phyloP scores from a whole-genome alignment of 2,329 filamentous ascomycete species.

The Plectosphaerella cucumerina region DNA sequence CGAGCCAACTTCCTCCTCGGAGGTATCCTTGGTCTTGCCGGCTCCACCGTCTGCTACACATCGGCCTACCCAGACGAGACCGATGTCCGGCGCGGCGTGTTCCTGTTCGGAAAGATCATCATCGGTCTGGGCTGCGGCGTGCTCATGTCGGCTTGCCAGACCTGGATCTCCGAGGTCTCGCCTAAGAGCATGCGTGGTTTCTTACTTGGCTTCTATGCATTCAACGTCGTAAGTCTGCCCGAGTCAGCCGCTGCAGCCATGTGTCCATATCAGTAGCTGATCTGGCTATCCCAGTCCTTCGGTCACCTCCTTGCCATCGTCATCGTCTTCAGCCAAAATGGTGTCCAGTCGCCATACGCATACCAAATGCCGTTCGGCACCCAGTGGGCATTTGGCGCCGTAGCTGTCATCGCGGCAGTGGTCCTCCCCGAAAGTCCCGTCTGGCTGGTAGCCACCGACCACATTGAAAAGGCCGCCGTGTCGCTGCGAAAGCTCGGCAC shows the following conservation, averaged over 20 bases:
- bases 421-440: conserved; percentile 2
- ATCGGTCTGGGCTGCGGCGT: conserved; percentile 4
- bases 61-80: conserved; percentile 1
- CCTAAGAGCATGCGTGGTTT: conserved; percentile 4
- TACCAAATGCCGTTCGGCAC: conserved; percentile 4
- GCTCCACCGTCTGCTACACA: conserved; percentile 1
- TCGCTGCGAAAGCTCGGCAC: background rate
- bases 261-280: too few relatives aligned
- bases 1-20: conserved; percentile 3
- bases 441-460: conserved; percentile 1
- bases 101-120: conserved; percentile 4
- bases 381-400: conserved; percentile 5
- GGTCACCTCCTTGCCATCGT: conserved; percentile 1
- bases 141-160: conserved; percentile 4
- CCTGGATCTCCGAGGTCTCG: conserved; percentile 4
- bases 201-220: background rate
- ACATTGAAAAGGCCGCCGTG: conserved; percentile 1
- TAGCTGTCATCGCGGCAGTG: background rate
- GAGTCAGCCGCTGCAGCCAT: too few relatives aligned
- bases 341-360: background rate
- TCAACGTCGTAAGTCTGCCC: conserved; percentile 2
- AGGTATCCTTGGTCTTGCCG: background rate
- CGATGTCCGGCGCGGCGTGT: background rate
- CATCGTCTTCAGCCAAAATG: conserved; percentile 1
- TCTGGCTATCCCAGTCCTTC: background rate